phyloP scores from a whole-genome alignment of 2,329 filamentous ascomycete genomes.

The Pseudopithomyces chartarum region DNA sequence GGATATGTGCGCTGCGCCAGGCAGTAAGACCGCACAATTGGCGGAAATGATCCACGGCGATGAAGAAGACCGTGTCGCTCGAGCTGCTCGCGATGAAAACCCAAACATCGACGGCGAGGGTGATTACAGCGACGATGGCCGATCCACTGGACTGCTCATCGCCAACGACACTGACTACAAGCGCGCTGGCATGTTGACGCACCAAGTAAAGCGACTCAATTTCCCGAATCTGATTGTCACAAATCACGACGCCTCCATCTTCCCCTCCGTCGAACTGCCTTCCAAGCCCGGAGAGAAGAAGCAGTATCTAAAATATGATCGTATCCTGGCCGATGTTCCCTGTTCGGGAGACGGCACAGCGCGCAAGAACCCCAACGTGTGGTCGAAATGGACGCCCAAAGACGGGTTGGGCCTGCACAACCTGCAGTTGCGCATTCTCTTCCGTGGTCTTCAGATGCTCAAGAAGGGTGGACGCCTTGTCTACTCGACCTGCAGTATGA shows the following conservation, averaged over 20 bases:
- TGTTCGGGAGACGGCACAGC: constrained; percentile 95
- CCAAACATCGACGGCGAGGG: constrained; percentile 58
- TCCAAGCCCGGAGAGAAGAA: constrained; percentile 59
- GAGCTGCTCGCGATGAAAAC: constrained; percentile 69
- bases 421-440: constrained; percentile 87
- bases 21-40: constrained; percentile 94
- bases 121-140: constrained; percentile 74
- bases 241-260: constrained; percentile 96
- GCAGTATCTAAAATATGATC: constrained; percentile 92
- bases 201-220: constrained; percentile 95
- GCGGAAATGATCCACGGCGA: constrained; percentile 92
- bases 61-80: constrained; percentile 83
- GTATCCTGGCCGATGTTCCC: constrained; percentile 93
- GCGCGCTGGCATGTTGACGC: constrained; percentile 94
- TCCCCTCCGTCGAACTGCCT: constrained; percentile 87
- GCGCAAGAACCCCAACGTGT: constrained; percentile 90
- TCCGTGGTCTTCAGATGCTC: constrained; percentile 91
- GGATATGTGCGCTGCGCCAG: constrained; percentile 94
- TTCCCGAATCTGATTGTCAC: constrained; percentile 97
- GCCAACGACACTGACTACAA: constrained; percentile 98
- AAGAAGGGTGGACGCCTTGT: constrained; percentile 94
- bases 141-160: constrained; percentile 88
- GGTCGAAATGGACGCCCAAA: constrained; percentile 91
- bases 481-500: constrained; percentile 99
- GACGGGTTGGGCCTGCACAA: constrained; percentile 86